These are phyloP conservation scores for Leccinum subrobustum DNA, from an alignment of 1,284 basidiomycete genomes.

Conservation along the genomic window DNA sequence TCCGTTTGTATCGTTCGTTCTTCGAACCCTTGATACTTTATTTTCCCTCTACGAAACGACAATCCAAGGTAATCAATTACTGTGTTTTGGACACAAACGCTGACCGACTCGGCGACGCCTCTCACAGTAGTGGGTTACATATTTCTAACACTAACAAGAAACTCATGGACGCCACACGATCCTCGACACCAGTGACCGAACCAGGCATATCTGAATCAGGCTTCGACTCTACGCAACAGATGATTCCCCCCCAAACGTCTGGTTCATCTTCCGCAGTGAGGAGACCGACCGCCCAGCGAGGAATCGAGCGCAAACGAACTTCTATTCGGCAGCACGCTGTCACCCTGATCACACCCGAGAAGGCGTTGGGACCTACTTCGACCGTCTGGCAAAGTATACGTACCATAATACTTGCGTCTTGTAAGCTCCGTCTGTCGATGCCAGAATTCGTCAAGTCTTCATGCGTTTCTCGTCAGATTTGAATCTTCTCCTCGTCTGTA, in stretches of 20 bases:
- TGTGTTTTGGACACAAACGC: neutral
- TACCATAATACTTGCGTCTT: slow-evolving; percentile 51
- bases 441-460: neutral
- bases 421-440: slow-evolving; percentile 32
- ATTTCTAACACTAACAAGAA: neutral
- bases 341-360: slow-evolving; percentile 35
- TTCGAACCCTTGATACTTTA: neutral
- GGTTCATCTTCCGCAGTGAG: slow-evolving; percentile 18
- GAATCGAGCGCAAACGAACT: slow-evolving; percentile 6
- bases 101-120: neutral
- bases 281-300: neutral
- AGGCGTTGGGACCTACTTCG: slow-evolving; percentile 43
- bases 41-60: neutral
- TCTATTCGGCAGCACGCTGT: slow-evolving; percentile 19
- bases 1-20: neutral
- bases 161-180: slow-evolving; percentile 19
- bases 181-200: slow-evolving; percentile 18
- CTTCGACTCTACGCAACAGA: slow-evolving; percentile 6
- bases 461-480: slow-evolving; percentile 44
- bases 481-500: slow-evolving; percentile 63
- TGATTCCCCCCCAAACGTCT: slow-evolving; percentile 3
- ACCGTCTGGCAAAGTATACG: slow-evolving; percentile 42
- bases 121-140: slow-evolving; percentile 12
- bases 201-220: slow-evolving; percentile 8
- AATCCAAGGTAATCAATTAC: slow-evolving; percentile 6